Evolutionary conservation across 768 basidiomycete genomes (phyloP), one percentile per base, ranked within the genome.

Genomic region (Crassisporium funariophilum): DNA sequence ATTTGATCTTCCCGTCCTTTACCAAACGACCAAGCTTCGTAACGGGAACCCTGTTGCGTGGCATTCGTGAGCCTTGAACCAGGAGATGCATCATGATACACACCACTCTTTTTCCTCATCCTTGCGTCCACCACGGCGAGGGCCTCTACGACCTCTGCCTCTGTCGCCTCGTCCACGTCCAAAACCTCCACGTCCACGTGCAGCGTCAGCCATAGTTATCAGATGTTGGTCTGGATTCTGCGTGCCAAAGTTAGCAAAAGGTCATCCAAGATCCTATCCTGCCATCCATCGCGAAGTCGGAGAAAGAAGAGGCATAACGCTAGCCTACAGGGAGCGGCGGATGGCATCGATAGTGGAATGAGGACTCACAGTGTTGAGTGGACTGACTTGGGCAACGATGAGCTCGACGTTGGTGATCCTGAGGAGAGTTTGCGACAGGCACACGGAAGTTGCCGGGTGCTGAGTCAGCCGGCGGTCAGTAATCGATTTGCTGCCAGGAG

Each of bases 41-140:
- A 73, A 98, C 95, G 60, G 97, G 95, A 52, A 86, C 85, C 94
- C 92, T 94, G n/a, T n/a, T n/a, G n/a, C n/a, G n/a, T n/a, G n/a
- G n/a, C n/a, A n/a, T n/a, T n/a, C n/a, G n/a, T n/a, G n/a, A 22
- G 13, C 16, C 12, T n/a, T 25, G 38, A 37, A 39, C 27, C 39
- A 46, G 41, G 21, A 27, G 24, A 45, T 31, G 41, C 29, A 29
- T 20, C 5, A 16, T 21, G 16, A 17, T 4, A 46, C 69, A 70
- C 68, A 97, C 95, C 97, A 98, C 71, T 98, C 97, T 80, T 98
- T 98, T 76, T 98, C 97, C 71, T 98, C 97, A 64, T 99, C 97
- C 80, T 97, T 98, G 79, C 93, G 92, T 49, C 91, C 91, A 47
- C 95, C 97, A 59, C 95, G 88, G 60, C 97, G 87, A 58, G 92